Base-by-base conservation (phyloP, 192 early-diverging fungal genomes). In the Phycomyces blakesleeanus region DNA sequence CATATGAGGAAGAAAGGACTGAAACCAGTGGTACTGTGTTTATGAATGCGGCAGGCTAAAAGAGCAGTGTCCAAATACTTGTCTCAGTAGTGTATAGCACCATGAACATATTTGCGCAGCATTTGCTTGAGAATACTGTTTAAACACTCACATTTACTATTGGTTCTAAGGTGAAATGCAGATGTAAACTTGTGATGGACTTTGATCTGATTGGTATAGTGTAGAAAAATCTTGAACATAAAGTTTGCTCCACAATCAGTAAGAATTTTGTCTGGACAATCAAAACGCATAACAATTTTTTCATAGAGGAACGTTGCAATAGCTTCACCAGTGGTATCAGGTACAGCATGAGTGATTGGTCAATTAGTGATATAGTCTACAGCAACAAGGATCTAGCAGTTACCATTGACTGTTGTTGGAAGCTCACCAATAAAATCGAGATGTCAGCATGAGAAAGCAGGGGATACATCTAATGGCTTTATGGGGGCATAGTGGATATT, bases 351-450 rank as follows among this genome's bases (percentile, higher is more conserved):
- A 15, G 63, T 58, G 25, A 71, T 54, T 0, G 68, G 74, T 65
- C 68, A 75, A 26, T 67, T 67, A 6, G 65, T 75, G 0, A 41
- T 14, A 47, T 70, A 71, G 34, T 75, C 74, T 4, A 66, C 65
- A 12, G 68, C 74, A 0, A 64, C 37, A 0, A 75, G 10, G 0
- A 75, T 59, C 61, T 64, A 75, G 0, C 24, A 1, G 20, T 74
- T 74, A 16, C 47, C 25, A 15, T 50, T 27, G 5, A 11, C 24
- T 0, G 58, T 60, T 3, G 14, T 53, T 20, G 38, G 66, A 1
- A 57, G 55, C 37, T 57, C 63, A n/a, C 44, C 44, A 18, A 65
- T 57, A 22, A 55, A 57, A 51, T 66, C 64, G 2, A 67, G 39
- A 25, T 63, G 61, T 50, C 60, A 62, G 4, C 37, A 27, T 22